Conservation (phyloP, 805 yeast species). For the Yarrowia deformans region DNA sequence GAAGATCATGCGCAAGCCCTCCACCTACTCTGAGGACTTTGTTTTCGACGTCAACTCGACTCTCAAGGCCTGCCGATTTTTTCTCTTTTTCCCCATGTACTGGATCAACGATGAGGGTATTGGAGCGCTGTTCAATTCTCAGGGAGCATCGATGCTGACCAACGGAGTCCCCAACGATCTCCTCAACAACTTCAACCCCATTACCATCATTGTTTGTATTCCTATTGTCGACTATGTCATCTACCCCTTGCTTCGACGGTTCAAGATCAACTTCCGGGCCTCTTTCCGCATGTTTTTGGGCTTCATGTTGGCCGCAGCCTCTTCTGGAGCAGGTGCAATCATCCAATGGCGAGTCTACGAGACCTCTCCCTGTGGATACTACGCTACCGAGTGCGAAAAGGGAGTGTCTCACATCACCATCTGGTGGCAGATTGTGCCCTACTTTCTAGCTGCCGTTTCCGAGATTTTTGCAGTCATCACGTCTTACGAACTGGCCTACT, state of each 20-base stretch:
- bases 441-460: constrained; percentile 57
- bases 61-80: constrained; percentile 66
- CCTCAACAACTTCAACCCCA: constrained; percentile 62
- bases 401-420: constrained; percentile 51
- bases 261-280: constrained; percentile 55
- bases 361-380: constrained; percentile 59
- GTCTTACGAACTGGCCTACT: constrained; percentile 62
- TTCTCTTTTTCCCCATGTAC: constrained; percentile 66
- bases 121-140: constrained; percentile 55
- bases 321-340: constrained; percentile 60
- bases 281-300: constrained; percentile 58
- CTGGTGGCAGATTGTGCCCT: constrained; percentile 50
- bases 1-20: not conserved
- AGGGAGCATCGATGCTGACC: constrained; percentile 62
- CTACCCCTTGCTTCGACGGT: constrained; percentile 58
- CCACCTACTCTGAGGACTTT: constrained; percentile 55
- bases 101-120: constrained; percentile 49
- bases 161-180: constrained; percentile 65
- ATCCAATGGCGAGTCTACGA: constrained; percentile 58
- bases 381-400: constrained; percentile 43
- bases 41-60: constrained; percentile 68
- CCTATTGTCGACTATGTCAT: constrained; percentile 59
- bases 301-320: constrained; percentile 56
- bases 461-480: constrained; percentile 62
- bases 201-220: constrained; percentile 61